Evolutionary conservation across 768 basidiomycete genomes (phyloP), one percentile per base, ranked within the genome.

Genomic region (Tricholoma bakamatsutake): DNA sequence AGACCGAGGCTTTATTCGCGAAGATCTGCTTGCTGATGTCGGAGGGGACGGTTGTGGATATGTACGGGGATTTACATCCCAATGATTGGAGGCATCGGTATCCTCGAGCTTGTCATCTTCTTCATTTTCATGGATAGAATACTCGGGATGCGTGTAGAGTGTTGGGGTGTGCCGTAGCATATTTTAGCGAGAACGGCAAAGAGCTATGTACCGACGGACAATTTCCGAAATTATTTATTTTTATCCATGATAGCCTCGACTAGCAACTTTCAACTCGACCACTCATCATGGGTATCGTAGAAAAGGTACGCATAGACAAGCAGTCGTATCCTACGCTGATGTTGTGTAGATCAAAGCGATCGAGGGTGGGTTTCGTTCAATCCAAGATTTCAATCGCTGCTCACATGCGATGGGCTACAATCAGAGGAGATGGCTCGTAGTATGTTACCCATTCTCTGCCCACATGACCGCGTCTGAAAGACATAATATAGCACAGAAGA

Each of bases 341-440:
- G 28, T 28, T 28, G 42, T 35, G 33, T 54, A 95, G 93, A 96
- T 97, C 63, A 95, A 93, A 70, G 93, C 90, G 70, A 96, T 96
- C 59, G 92, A 98, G 81, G 90, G 92, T 92, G 68, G 73, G 88
- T 50, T 53, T 10, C 40, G 7, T 15, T 53, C 21, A 21, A 7
- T n/a, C n/a, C 18, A 34, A 27, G 31, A 43, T 53, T n/a, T 34
- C 39, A 15, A 12, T n/a, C 3, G 6, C n/a, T 27, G 4, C 33
- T 28, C 35, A 45, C 33, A 34, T 58, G 27, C 27, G 52, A 37
- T 24, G 24, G 27, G 39, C 28, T 33, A 34, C 51, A 27, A 54
- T 3, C 52, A 94, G 92, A 93, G 84, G 95, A 98, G 82, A 97
- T 98, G 95, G 87, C 91, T 60, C 82, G 93, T 73, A 98, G 93